A percentile compares a stretch with the other conserved stretches of the same genome.
Conservation (phyloP, 208 protist genomes). For the Blechomonas ayalai region DNA sequence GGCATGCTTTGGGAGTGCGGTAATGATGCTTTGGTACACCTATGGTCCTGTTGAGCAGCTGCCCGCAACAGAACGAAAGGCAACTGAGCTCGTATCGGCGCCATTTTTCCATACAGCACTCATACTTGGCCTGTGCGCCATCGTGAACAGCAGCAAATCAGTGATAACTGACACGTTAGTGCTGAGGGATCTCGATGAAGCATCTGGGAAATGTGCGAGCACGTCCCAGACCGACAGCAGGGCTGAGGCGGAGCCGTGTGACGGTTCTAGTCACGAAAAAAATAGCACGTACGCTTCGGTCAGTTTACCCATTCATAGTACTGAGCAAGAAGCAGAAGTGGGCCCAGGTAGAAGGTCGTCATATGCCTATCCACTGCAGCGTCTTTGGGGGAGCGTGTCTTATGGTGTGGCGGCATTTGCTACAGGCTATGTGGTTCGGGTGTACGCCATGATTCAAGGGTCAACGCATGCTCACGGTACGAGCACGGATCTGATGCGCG, state of each 20-base stretch:
- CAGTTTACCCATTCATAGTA: too few species aligned
- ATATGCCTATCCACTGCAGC: conserved; percentile 5
- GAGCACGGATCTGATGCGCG: too few species aligned
- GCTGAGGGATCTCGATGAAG: neutral
- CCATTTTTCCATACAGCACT: neutral
- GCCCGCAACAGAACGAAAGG: too few species aligned
- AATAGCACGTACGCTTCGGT: too few species aligned
- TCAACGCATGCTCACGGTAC: too few species aligned
- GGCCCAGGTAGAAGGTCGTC: neutral
- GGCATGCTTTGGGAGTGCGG: neutral
- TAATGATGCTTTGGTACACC: too few species aligned
- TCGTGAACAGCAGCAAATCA: neutral
- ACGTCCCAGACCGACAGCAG: neutral
- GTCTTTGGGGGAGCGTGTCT: conserved; percentile 7
- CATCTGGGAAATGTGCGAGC: neutral
- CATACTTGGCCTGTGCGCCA: conserved; percentile 1
- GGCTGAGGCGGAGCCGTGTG: too few species aligned
- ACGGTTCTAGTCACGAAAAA: too few species aligned
- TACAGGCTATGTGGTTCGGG: neutral
- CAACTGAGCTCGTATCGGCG: neutral
- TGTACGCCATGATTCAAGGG: too few species aligned
- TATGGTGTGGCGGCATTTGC: conserved; percentile 1
- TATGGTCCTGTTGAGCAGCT: too few species aligned
- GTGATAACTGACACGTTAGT: conserved; percentile 7
- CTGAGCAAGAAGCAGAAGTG: neutral